Base-by-base conservation (phyloP, 495 filamentous ascomycete genomes). In the Astrothelium subdiscretum region DNA sequence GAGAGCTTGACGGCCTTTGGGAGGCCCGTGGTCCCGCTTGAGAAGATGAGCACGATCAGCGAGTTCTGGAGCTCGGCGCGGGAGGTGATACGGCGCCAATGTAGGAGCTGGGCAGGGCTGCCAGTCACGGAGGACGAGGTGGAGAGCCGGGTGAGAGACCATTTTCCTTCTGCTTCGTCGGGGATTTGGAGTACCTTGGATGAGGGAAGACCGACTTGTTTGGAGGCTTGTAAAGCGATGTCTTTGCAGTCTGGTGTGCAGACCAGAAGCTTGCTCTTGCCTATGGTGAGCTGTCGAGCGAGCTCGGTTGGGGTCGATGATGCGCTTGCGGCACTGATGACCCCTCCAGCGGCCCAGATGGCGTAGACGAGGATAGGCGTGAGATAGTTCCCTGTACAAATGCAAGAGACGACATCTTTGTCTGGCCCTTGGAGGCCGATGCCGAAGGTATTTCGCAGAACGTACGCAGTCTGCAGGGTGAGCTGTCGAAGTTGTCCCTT, bases 331-430 rank as follows among this genome's bases (percentile, higher is more conserved):
- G n/a, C n/a, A n/a, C n/a, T n/a, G n/a, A n/a, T n/a, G n/a, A n/a
- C n/a, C n/a, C n/a, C n/a, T n/a, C n/a, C n/a, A n/a, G n/a, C n/a
- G n/a, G n/a, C n/a, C n/a, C n/a, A n/a, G n/a, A n/a, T n/a, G n/a
- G n/a, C n/a, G n/a, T n/a, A n/a, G n/a, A n/a, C n/a, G n/a, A n/a
- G n/a, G n/a, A n/a, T n/a, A n/a, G n/a, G n/a, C n/a, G n/a, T n/a
- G n/a, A n/a, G n/a, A n/a, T n/a, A n/a, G n/a, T n/a, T n/a, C n/a
- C n/a, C n/a, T n/a, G n/a, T n/a, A n/a, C n/a, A 75, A 24, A 80
- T 76, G 57, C 74, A 73, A 15, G 80, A 70, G 13, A 82, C 76
- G 35, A 81, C 76, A 66, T 84, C 81, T 59, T 79, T 76, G 35
- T 75, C 72, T 0, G 75, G 72, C 6, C 80, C 79, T 27, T 72